Evolutionary conservation across 2,329 filamentous ascomycete genomes (phyloP), one percentile per base, ranked within the genome.

Genomic region (Ophiostoma australiae): DNA sequence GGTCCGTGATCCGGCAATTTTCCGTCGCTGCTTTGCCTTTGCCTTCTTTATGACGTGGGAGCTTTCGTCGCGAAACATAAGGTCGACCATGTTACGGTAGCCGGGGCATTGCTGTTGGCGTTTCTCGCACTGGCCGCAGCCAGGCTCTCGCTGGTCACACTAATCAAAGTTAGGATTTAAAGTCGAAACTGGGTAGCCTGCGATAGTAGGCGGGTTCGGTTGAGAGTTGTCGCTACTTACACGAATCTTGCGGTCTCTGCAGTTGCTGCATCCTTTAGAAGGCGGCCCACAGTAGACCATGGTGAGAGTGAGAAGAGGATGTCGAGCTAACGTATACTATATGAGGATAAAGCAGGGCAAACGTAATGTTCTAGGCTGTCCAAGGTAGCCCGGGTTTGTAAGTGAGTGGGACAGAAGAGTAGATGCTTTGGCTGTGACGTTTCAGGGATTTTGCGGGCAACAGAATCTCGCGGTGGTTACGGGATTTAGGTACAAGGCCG

Each of bases 201-300:
- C 13, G 13, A 17, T 11, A 10, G 23, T 33, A 23, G 6, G n/a
- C 11, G 20, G n/a, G n/a, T 55, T n/a, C 8, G 17, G 27, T 33
- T 44, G 31, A 17, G 1, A 58, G 17, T n/a, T 2, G 37, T 27
- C 13, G 58, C 52, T 11, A 82, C 84, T 79, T 79, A 86, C 84
- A 72, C 83, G 83, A 72, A 86, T 84, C 77, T 87, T 87, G 74
- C 84, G 83, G 75, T 84, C 82, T 73, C 85, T 82, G 75, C 85
- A 87, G 73, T 80, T 84, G 74, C 83, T 85, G 77, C 85, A 87
- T 58, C 84, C 84, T 76, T 84, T 85, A 52, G 84, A 86, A 63
- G 85, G 85, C 75, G 86, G 86, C 5, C 85, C 85, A 74, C 85
- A 86, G 75, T 86, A 87, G 6, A 87, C 85, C 85, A 87, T 87